Evolutionary conservation across 768 basidiomycete genomes (phyloP), one percentile per base, ranked within the genome.

Genomic region (Favolaschia claudopus): DNA sequence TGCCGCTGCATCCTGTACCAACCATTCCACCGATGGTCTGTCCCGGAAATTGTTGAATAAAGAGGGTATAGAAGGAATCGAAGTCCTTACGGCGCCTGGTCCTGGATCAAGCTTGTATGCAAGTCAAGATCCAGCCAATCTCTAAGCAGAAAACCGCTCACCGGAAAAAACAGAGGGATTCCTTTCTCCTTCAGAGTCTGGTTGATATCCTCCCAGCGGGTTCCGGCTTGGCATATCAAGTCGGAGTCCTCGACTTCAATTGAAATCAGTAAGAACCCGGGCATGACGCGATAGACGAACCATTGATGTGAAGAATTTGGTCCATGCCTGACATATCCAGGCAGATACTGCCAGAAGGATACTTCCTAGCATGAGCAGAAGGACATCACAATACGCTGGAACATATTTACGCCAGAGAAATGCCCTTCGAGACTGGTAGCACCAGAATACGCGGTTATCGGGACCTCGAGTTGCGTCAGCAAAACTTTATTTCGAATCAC

Each of bases 361-460:
- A 59, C 81, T 82, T 52, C 8, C 55, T 39, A 45, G 42, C 31
- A 34, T 45, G 34, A 29, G 34, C 39, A 46, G 31, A 3, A 44
- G 20, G 50, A 43, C 22, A 48, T 19, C 36, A 31, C 7, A 15
- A 7, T n/a, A 19, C 25, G 13, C 14, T 45, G 3, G 33, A 53
- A 60, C 32, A 22, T 12, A 73, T 81, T 55, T 56, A 92, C 91
- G 27, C 90, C 91, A 44, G 85, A 85, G 60, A 89, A 92, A 74
- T 96, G 93, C 0, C 93, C 93, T 70, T 96, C 95, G 13, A 96
- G 79, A 67, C 88, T 89, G 0, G 93, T 96, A 12, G 91, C 94
- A 2, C 93, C 95, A 44, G 89, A 87, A 67, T 89, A 95, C 3
- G 93, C 86, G 15, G 86, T 86, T 25, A 96, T 81, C 3, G 95